Evolutionary conservation across 2,329 filamentous ascomycete genomes (phyloP).

Genomic region (Cytospora piceicola): DNA sequence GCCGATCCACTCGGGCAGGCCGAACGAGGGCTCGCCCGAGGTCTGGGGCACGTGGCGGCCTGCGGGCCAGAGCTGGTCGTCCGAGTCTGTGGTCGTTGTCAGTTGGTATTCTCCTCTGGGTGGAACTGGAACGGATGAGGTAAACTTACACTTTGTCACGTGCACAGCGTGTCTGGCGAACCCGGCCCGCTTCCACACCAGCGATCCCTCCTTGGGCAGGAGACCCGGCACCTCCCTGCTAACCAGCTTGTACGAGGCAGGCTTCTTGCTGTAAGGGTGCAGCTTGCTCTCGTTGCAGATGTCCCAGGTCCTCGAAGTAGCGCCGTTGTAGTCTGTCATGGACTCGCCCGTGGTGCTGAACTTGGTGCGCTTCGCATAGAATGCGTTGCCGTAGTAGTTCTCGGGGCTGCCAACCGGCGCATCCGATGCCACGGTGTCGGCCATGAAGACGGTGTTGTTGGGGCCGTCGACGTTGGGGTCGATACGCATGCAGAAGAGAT

Average conservation of each 20-base stretch:
- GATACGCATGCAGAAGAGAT: slow-evolving; percentile 88
- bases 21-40: slow-evolving; percentile 74
- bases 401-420: slow-evolving; percentile 78
- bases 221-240: slow-evolving; percentile 80
- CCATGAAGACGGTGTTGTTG: slow-evolving; percentile 82
- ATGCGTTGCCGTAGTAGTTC: slow-evolving; percentile 90
- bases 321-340: slow-evolving; percentile 79
- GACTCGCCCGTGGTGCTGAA: slow-evolving; percentile 71
- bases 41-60: slow-evolving; percentile 89
- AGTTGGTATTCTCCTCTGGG: too few relatives aligned
- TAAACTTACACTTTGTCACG: slow-evolving; percentile 81
- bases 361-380: slow-evolving; percentile 83
- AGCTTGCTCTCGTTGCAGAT: slow-evolving; percentile 82
- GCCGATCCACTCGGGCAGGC: slow-evolving; percentile 77
- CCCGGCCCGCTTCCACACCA: slow-evolving; percentile 88
- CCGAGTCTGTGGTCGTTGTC: slow-evolving; percentile 59
- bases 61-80: slow-evolving; percentile 82
- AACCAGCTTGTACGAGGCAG: slow-evolving; percentile 85
- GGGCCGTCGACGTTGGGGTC: slow-evolving; percentile 87
- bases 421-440: slow-evolving; percentile 72
- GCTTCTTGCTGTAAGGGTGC: slow-evolving; percentile 86
- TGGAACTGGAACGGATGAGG: background rate
- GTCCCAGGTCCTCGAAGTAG: slow-evolving; percentile 84
- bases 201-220: slow-evolving; percentile 76
- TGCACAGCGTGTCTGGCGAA: slow-evolving; percentile 87